Evolutionary conservation across 805 yeast genomes (phyloP).

Genomic region (Nakazawaea ernobii): DNA sequence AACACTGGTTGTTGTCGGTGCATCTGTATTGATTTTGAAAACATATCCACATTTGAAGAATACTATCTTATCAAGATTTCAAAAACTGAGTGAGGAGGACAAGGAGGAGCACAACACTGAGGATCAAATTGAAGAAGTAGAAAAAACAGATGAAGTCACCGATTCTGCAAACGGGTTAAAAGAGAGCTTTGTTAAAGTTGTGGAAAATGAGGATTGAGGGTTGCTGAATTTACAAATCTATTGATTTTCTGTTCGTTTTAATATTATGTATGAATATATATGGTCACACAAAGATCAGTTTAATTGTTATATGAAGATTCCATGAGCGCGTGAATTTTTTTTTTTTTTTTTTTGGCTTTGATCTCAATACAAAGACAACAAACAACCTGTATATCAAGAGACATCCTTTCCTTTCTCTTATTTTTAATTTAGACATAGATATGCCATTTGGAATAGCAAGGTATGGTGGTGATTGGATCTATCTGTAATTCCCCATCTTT

Average conservation of each 20-base stretch:
- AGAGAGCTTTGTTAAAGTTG: conserved; percentile 10
- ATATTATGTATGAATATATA: background rate
- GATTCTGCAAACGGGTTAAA: background rate
- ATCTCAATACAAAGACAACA: no score
- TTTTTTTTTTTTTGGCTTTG: no score
- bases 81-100: background rate
- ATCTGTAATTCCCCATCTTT: background rate
- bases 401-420: background rate
- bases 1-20: conserved; percentile 6
- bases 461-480: background rate
- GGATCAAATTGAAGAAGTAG: background rate
- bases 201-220: background rate
- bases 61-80: background rate
- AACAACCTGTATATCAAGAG: no score
- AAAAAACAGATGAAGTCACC: background rate
- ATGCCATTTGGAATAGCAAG: conserved; percentile 4
- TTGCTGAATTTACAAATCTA: background rate
- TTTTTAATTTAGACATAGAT: background rate
- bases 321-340: no score
- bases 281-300: no score
- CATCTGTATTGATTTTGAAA: conserved; percentile 4
- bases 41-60: conserved; percentile 11
- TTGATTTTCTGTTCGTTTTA: background rate
- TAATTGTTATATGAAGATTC: no score
- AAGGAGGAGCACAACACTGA: background rate